A percentile compares a stretch with the other conserved stretches of the same genome.
These are phyloP conservation scores for Ogataea nitratoaversa DNA, from an alignment of 805 yeast genomes.

Conservation along the genomic window DNA sequence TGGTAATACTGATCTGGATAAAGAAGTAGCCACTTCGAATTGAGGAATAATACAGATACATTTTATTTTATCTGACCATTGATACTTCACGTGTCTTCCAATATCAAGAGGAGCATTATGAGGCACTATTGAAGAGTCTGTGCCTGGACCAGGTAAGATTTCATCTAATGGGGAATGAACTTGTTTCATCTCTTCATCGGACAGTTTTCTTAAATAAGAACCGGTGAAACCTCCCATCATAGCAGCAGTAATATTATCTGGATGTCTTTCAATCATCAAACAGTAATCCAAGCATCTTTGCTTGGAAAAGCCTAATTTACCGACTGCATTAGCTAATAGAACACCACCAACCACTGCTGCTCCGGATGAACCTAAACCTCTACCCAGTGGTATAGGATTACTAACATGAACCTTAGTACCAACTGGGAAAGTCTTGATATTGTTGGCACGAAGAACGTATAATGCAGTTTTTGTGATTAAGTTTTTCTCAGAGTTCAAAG, in stretches of 20 bases:
- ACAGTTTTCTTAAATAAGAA: conserved; percentile 79
- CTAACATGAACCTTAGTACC: conserved; percentile 78
- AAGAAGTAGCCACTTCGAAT: conserved; percentile 92
- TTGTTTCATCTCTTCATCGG: conserved; percentile 64
- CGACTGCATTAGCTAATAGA: conserved; percentile 81
- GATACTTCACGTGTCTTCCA: conserved; percentile 84
- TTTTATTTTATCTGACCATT: conserved; percentile 75
- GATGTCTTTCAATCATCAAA: conserved; percentile 96
- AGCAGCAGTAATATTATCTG: conserved; percentile 97
- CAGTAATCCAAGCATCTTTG: conserved; percentile 89
- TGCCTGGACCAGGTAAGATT: conserved; percentile 75
- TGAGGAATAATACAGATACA: conserved; percentile 91
- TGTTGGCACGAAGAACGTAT: conserved; percentile 83
- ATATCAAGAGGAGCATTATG: conserved; percentile 81
- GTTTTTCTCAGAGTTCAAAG: conserved; percentile 71
- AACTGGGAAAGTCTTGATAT: conserved; percentile 67
- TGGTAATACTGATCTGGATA: conserved; percentile 87
- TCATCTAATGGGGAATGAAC: conserved; percentile 82
- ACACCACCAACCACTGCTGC: conserved; percentile 99
- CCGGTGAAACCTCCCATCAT: conserved; percentile 99
- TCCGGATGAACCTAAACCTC: conserved; percentile 96
- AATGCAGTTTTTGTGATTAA: conserved; percentile 90
- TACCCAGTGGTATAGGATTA: conserved; percentile 93
- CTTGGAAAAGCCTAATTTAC: conserved; percentile 65
- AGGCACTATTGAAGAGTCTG: conserved; percentile 62